Conservation (phyloP, 345 rosid genomes). For the Fremontodendron californicum region DNA sequence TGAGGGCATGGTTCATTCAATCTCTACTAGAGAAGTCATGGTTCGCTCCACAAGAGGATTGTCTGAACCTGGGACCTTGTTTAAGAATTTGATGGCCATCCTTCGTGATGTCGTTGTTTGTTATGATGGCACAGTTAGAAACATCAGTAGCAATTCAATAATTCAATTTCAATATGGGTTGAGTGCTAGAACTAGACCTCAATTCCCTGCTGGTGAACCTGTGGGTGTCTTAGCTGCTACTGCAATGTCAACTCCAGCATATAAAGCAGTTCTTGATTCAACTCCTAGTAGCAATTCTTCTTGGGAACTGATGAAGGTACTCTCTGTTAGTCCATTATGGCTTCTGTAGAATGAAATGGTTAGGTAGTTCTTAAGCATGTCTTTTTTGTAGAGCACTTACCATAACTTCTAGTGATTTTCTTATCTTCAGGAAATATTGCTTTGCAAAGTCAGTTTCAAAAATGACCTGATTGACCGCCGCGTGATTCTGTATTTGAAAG, state of each 20-base stretch:
- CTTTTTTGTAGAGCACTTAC: not conserved
- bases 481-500: conserved; percentile 59
- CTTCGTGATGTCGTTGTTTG: conserved; percentile 85
- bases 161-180: conserved; percentile 78
- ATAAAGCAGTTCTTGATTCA: conserved; percentile 97
- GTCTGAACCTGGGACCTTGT: conserved; percentile 93
- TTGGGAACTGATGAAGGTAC: conserved; percentile 98
- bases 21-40: conserved; percentile 75
- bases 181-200: conserved; percentile 42
- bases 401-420: not conserved
- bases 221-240: conserved; percentile 98
- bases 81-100: conserved; percentile 94
- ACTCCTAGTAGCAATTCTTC: conserved; percentile 80
- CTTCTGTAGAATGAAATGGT: conserved; percentile 12
- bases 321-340: not conserved
- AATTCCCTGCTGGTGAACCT: conserved; percentile 89
- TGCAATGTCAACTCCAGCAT: conserved; percentile 96
- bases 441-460: conserved; percentile 69
- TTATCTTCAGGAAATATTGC: conserved; percentile 76
- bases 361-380: conserved; percentile 8
- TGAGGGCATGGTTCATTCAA: conserved; percentile 87
- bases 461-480: conserved; percentile 70
- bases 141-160: conserved; percentile 74
- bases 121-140: conserved; percentile 90
- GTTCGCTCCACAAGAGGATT: conserved; percentile 88